Conservation (phyloP, 129 eudicot species). For the Tanacetum coccineum region DNA sequence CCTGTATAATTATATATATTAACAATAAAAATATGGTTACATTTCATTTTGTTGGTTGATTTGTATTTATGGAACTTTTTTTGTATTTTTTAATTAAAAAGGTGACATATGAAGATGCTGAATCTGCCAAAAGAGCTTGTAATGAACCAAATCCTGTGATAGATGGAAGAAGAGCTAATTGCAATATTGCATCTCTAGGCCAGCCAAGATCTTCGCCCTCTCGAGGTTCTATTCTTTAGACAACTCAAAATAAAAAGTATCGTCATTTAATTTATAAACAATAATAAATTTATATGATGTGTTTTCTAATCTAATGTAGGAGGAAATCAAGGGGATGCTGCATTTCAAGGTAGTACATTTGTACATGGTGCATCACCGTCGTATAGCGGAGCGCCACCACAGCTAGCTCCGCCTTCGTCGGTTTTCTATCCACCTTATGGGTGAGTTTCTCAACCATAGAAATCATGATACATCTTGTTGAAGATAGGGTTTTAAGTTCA, state of each 20-base stretch:
- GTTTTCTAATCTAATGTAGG: conserved; percentile 30
- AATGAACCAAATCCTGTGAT: conserved; percentile 79
- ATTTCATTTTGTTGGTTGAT: too few species aligned
- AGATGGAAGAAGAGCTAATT: conserved; percentile 90
- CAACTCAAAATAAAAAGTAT: too few species aligned
- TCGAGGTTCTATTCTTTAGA: conserved; percentile 40
- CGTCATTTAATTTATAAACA: too few species aligned
- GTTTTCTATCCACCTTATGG: conserved; percentile 88
- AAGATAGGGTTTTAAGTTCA: too few species aligned
- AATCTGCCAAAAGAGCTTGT: conserved; percentile 78
- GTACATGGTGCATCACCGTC: conserved; percentile 57
- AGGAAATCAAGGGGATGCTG: conserved; percentile 47
- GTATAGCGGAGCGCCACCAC: conserved; percentile 55
- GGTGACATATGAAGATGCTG: conserved; percentile 87
- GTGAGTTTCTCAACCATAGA: conserved; percentile 32
- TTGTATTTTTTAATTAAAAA: neutral
- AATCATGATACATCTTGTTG: too few species aligned
- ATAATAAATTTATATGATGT: neutral
- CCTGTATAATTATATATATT: too few species aligned
- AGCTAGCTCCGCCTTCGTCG: conserved; percentile 52
- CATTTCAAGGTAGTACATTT: conserved; percentile 40
- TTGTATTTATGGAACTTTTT: neutral
- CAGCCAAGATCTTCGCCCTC: conserved; percentile 67
- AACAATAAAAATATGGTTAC: too few species aligned
- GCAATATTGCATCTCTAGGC: conserved; percentile 89